Evolutionary conservation across 345 rosid species (phyloP), one percentile per base, ranked within the genome.

Genomic region (Camelina laxa): DNA sequence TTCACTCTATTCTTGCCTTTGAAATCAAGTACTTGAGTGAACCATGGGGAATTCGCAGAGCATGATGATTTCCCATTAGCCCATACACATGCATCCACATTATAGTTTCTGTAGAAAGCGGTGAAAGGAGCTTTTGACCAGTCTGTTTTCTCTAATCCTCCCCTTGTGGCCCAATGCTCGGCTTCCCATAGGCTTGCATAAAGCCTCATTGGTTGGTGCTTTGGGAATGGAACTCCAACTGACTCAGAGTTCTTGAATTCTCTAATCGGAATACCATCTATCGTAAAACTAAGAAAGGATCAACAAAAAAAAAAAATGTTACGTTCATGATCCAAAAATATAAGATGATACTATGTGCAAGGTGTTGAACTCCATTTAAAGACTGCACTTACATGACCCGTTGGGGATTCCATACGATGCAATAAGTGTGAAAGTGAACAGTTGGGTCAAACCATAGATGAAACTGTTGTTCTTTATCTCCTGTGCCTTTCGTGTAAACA

Each of bases 111-210:
- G 11, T 48, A 48, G 53, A 48, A 48, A 48, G 53, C 53, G 4
- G 53, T 48, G 53, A 48, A 48, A 7, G 53, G 53, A 48, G 53
- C 53, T 17, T 48, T 48, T 3, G 53, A 48, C 53, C 53, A 48
- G 53, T 48, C 53, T 48, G 53, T 48, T 48, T 48, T 48, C 53
- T 48, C 53, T 48, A 48, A 48, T 48, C 53, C 53, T 48, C 53
- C 53, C 11, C 53, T 48, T 48, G 53, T 48, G 4, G 53, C 53
- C 53, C 53, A 48, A 48, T 48, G 53, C 5, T 48, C 53, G 11
- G 53, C 53, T 16, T 48, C 53, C 53, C 53, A 48, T 7, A 48
- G 53, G 11, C 53, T 48, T 3, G 53, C 53, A 9, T 48, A 48
- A 7, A 48, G 53, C 11, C 53, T 16, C 53, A 48, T 48, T 16